These are phyloP conservation scores for Quercus phellos DNA, from an alignment of 331 rosid species.

Conservation along the genomic window DNA sequence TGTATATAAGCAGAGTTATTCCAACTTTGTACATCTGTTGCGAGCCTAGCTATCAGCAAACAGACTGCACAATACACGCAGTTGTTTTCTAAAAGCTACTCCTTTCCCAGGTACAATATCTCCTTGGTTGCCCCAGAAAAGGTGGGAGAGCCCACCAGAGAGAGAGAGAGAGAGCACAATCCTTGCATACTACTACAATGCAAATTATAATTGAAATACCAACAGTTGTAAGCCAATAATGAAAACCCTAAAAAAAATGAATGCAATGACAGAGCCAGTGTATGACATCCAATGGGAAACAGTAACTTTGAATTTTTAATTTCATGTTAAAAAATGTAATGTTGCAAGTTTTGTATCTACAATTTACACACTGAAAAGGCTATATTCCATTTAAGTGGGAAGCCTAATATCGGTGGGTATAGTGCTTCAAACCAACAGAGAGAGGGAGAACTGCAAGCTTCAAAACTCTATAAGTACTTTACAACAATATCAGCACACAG, in stretches of 20 bases:
- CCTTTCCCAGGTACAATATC: neutral
- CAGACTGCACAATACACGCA: neutral
- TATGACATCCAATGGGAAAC: conserved; percentile 14
- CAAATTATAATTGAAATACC: neutral
- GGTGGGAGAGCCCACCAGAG: neutral
- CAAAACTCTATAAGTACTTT: conserved; percentile 10
- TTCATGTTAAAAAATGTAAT: conserved; percentile 22
- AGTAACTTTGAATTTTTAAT: neutral
- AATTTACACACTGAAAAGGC: conserved; percentile 41
- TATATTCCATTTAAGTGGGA: conserved; percentile 35
- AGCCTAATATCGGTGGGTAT: conserved; percentile 23
- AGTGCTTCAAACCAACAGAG: conserved; percentile 21
- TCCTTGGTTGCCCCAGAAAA: neutral
- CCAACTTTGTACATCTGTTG: neutral
- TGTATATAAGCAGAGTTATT: neutral
- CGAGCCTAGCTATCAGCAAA: neutral
- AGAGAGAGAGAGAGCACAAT: neutral
- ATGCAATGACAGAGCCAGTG: neutral
- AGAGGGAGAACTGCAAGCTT: neutral
- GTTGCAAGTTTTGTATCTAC: conserved; percentile 50
- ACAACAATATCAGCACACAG: conserved; percentile 25
- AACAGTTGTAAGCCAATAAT: neutral
- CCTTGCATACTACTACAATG: neutral
- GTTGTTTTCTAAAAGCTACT: neutral
- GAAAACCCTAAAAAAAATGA: neutral